Percentiles rank a stretch among this genome's conserved stretches.
These are phyloP conservation scores for Cystofilobasidium capitatum DNA, from an alignment of 768 basidiomycete genomes.

Conservation along the genomic window DNA sequence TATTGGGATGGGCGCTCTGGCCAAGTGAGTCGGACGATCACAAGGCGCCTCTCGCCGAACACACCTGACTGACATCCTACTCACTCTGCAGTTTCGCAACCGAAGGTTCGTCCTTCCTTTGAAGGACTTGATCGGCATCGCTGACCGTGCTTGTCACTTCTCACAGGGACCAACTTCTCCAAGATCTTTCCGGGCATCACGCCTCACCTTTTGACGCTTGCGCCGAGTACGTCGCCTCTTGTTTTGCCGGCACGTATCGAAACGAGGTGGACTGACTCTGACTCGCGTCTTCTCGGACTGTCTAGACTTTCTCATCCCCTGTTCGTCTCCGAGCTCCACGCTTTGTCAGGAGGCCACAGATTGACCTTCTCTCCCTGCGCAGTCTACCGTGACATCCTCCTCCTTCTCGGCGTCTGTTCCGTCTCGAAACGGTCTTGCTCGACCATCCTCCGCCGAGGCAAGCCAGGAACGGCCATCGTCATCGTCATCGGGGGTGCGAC, in stretches of 20 bases:
- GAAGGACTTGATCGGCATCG: not conserved
- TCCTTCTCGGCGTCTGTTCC: constrained; percentile 79
- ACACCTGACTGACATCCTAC: not conserved
- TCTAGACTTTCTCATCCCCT: constrained; percentile 21
- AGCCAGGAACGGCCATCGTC: constrained; percentile 55
- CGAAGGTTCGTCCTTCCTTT: constrained; percentile 51
- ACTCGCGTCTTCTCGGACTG: not conserved
- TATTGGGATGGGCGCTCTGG: constrained; percentile 75
- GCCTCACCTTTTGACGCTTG: constrained; percentile 77
- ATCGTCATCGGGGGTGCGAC: constrained; percentile 96
- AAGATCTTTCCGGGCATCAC: constrained; percentile 76
- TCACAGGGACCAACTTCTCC: constrained; percentile 78
- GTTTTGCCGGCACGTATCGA: not conserved
- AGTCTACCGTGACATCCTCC: constrained; percentile 82
- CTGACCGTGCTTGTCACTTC: not conserved
- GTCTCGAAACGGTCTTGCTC: constrained; percentile 84
- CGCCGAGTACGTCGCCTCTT: constrained; percentile 15
- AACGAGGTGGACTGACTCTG: not conserved
- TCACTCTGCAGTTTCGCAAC: constrained; percentile 68
- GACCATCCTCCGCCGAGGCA: constrained; percentile 62
- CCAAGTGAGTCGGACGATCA: constrained; percentile 7
- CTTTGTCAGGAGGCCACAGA: not conserved
- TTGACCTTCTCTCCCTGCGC: not conserved
- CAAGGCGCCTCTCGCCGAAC: not conserved
- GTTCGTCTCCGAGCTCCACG: not conserved